Evolutionary conservation across 208 protist species (phyloP).

Genomic region (Trypanosoma boissoni): DNA sequence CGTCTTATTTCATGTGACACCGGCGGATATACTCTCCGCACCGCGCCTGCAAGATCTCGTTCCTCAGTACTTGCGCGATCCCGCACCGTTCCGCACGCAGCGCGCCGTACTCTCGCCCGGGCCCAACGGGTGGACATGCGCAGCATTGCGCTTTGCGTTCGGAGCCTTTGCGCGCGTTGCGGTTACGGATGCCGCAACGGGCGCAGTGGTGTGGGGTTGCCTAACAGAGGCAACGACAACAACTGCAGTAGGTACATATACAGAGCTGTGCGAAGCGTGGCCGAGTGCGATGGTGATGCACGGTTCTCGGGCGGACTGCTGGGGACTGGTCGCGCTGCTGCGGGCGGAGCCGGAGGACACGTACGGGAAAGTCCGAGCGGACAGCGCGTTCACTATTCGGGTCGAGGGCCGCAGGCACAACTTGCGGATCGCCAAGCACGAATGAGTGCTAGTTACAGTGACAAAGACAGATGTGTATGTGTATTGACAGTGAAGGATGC

Average conservation of each 20-base stretch:
- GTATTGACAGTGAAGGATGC: too few species aligned
- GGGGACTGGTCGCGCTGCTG: conserved; percentile 2
- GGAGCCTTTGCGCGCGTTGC: background rate
- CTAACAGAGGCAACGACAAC: background rate
- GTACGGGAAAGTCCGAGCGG: background rate
- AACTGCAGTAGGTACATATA: background rate
- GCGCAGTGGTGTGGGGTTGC: background rate
- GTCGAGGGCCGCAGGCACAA: conserved; percentile 1
- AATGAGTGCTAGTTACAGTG: too few species aligned
- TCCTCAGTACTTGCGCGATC: background rate
- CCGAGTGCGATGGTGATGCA: too few species aligned
- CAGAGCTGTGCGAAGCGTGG: too few species aligned
- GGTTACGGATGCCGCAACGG: background rate
- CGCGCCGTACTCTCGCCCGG: background rate
- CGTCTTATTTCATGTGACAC: conserved; percentile 13
- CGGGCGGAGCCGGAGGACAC: background rate
- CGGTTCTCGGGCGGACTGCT: too few species aligned
- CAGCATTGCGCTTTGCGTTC: conserved; percentile 7
- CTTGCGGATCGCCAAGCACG: too few species aligned
- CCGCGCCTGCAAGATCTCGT: too few species aligned
- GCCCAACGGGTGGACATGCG: background rate
- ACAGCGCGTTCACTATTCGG: background rate
- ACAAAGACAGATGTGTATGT: too few species aligned
- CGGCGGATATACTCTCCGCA: background rate
- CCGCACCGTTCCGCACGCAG: background rate